A percentile compares a stretch with the other conserved stretches of the same genome.
Evolutionary conservation across 176 grass and related monocot species (phyloP).

Genomic region (Pontederia crassipes): DNA sequence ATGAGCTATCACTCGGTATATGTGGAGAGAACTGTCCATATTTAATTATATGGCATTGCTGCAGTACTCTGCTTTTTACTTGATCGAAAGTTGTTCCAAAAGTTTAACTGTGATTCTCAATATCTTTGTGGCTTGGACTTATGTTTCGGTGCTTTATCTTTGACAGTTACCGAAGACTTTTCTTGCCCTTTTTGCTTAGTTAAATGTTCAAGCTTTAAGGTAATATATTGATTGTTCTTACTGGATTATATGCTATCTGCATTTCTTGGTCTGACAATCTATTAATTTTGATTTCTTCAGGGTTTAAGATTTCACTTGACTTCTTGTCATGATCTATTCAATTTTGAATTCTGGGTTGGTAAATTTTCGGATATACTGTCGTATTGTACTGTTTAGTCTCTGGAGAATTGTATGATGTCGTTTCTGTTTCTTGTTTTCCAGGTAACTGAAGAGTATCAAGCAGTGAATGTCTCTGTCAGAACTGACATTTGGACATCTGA

Average conservation of each 20-base stretch:
- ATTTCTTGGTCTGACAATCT: constrained; percentile 6
- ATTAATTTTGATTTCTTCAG: constrained; percentile 27
- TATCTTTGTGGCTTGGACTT: constrained; percentile 16
- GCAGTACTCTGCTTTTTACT: no score
- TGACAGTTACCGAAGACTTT: constrained; percentile 96
- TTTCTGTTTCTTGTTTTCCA: constrained; percentile 26
- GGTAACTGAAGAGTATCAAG: constrained; percentile 83
- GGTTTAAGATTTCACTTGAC: constrained; percentile 81
- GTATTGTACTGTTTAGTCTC: constrained; percentile 6
- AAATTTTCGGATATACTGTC: constrained; percentile 38
- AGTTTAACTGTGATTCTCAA: no score
- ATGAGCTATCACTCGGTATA: no score
- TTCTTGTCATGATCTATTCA: constrained; percentile 87
- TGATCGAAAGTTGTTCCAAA: no score
- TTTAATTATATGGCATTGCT: no score
- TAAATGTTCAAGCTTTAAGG: constrained; percentile 88
- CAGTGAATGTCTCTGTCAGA: constrained; percentile 81
- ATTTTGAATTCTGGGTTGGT: constrained; percentile 98
- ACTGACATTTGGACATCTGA: constrained; percentile 65
- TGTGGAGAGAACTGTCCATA: no score
- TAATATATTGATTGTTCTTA: constrained; percentile 19
- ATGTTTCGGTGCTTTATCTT: constrained; percentile 17
- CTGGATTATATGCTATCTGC: not conserved
- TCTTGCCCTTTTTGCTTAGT: constrained; percentile 90
- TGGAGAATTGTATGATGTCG: constrained; percentile 17